Evolutionary conservation across 352 stramenopile species (phyloP).

Genomic region (Salisapilia sapeloensis): DNA sequence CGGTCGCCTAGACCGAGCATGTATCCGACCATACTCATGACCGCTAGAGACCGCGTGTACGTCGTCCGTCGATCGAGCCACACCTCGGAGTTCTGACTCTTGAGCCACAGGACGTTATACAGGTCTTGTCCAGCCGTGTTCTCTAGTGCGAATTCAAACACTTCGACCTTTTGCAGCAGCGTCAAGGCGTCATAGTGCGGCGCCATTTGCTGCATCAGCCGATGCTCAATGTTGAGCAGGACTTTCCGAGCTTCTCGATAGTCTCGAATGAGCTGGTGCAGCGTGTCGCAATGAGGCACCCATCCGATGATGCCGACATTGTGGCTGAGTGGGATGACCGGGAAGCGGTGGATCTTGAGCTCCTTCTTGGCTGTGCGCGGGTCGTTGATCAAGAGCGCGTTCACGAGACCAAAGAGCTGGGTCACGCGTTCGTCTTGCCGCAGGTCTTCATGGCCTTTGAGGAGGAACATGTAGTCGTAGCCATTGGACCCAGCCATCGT

Average conservation of each 20-base stretch:
- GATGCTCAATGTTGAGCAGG: conserved; percentile 90
- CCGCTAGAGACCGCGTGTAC: conserved; percentile 93
- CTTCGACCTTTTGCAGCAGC: conserved; percentile 97
- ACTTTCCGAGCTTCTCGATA: conserved; percentile 86
- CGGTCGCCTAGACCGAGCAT: conserved; percentile 98
- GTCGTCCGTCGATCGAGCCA: conserved; percentile 97
- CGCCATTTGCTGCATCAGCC: conserved; percentile 73
- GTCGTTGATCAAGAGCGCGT: conserved; percentile 95
- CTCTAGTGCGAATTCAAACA: conserved; percentile 90
- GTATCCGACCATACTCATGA: conserved; percentile 98
- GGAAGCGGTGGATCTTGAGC: conserved; percentile 95
- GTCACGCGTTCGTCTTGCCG: conserved; percentile 98
- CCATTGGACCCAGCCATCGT: conserved; percentile 93
- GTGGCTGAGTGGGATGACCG: conserved; percentile 95
- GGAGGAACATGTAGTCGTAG: conserved; percentile 96
- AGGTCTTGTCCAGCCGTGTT: conserved; percentile 94
- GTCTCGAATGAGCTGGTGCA: conserved; percentile 94
- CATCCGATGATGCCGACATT: conserved; percentile 97
- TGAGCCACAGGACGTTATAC: conserved; percentile 93
- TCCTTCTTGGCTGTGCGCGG: conserved; percentile 93
- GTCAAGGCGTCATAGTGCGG: conserved; percentile 94
- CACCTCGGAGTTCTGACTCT: conserved; percentile 94
- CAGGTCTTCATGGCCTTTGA: conserved; percentile 99
- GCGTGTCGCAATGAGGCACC: conserved; percentile 96
- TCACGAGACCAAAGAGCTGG: conserved; percentile 99